A percentile compares a stretch with the other conserved stretches of the same genome.
These are phyloP conservation scores for Cephalotrichum gorgonifer DNA, from an alignment of 2,329 filamentous ascomycete genomes.

Conservation along the genomic window DNA sequence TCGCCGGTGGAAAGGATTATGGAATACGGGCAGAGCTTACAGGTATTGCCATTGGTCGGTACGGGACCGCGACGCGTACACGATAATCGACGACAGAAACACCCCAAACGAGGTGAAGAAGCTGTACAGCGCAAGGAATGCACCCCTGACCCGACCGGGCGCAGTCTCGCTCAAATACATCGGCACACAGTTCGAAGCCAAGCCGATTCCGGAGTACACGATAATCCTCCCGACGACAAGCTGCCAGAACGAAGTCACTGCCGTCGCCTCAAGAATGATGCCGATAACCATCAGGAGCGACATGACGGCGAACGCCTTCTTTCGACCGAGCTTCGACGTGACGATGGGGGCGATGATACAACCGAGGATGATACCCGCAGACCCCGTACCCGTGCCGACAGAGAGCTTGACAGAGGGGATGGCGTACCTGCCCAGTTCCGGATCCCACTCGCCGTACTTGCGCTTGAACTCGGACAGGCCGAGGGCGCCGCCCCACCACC, in stretches of 20 bases:
- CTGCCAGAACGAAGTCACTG: no score
- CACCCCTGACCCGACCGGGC: conserved; percentile 8
- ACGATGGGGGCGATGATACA: conserved; percentile 7
- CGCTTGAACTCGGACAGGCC: conserved; percentile 4
- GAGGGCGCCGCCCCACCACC: conserved; percentile 8
- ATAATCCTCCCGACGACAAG: no score
- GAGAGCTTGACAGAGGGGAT: conserved; percentile 7
- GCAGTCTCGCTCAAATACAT: conserved; percentile 11
- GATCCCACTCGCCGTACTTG: conserved; percentile 3
- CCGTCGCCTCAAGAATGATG: conserved; percentile 8
- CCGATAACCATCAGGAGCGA: conserved; percentile 7
- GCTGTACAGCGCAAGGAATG: conserved; percentile 9
- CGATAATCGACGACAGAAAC: conserved; percentile 4
- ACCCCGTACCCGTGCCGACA: conserved; percentile 4
- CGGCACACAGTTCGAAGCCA: conserved; percentile 8
- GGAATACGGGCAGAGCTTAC: no score
- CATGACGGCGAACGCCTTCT: conserved; percentile 5
- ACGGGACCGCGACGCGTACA: conserved; percentile 7
- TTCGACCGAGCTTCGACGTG: conserved; percentile 6
- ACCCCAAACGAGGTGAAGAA: conserved; percentile 9
- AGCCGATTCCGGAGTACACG: no score
- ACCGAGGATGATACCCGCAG: conserved; percentile 6
- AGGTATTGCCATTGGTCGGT: no score
- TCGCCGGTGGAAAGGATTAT: no score
- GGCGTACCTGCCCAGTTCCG: neutral